These are phyloP conservation scores for Trichodelitschia bisporula DNA, from an alignment of 495 filamentous ascomycete species.

Conservation along the genomic window DNA sequence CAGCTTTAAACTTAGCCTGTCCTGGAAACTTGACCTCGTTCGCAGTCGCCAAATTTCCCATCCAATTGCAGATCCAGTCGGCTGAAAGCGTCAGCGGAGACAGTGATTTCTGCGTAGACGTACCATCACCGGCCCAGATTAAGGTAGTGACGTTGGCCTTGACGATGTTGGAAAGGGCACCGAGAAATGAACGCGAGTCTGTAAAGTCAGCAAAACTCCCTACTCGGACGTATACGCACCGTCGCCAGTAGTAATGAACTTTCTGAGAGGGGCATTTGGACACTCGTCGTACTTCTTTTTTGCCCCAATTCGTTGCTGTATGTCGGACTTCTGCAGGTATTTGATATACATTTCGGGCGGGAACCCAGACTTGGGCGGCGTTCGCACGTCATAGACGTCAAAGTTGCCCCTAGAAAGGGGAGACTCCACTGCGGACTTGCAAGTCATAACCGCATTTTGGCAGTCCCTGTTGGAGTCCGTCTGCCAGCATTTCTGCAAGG, in stretches of 20 bases:
- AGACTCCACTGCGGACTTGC: slow-evolving; percentile 20
- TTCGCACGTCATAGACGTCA: slow-evolving; percentile 27
- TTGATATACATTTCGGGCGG: slow-evolving; percentile 23
- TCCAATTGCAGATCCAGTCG: slow-evolving; percentile 39
- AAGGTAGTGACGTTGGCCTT: slow-evolving; percentile 22
- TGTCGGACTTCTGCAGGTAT: slow-evolving; percentile 18
- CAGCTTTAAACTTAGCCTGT: slow-evolving; percentile 21
- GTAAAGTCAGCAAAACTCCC: too few relatives aligned
- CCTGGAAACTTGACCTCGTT: slow-evolving; percentile 13
- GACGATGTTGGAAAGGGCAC: slow-evolving; percentile 22
- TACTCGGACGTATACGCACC: too few relatives aligned
- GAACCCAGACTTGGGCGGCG: slow-evolving; percentile 19
- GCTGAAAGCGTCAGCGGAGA: too few relatives aligned
- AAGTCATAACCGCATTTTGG: slow-evolving; percentile 18
- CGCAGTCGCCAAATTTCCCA: slow-evolving; percentile 26
- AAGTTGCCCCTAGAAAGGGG: slow-evolving; percentile 17
- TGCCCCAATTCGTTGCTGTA: slow-evolving; percentile 27
- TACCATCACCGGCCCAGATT: slow-evolving; percentile 29
- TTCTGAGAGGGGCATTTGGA: slow-evolving; percentile 15
- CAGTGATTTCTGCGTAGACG: too few relatives aligned
- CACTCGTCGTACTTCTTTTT: slow-evolving; percentile 23
- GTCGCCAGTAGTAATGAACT: slow-evolving; percentile 24
- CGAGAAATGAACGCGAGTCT: slow-evolving; percentile 24
- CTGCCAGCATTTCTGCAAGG: slow-evolving; percentile 15
- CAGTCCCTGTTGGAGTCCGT: slow-evolving; percentile 19